phyloP scores from a whole-genome alignment of 163 green algal species.

The Volvox carteri region DNA sequence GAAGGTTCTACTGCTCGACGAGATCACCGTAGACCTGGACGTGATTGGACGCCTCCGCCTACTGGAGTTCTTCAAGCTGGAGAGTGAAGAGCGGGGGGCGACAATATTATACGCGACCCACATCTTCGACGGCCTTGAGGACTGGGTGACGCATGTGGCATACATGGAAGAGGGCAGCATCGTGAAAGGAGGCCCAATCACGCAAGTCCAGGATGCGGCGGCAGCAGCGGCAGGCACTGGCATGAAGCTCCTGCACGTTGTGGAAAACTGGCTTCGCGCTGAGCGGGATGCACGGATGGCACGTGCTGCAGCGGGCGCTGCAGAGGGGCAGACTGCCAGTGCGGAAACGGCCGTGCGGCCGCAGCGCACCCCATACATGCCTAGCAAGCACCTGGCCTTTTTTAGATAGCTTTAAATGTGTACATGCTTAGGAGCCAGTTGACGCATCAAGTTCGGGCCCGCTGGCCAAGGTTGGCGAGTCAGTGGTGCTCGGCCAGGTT shows the following conservation, averaged over 20 bases:
- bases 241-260: conserved; percentile 84
- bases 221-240: background rate
- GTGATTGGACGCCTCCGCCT: conserved; percentile 95
- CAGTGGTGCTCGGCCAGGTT: too few species aligned
- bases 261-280: conserved; percentile 85
- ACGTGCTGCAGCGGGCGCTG: background rate
- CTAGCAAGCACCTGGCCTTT: conserved; percentile 87
- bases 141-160: conserved; percentile 94
- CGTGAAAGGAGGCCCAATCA: conserved; percentile 24
- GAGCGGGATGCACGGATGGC: conserved; percentile 67
- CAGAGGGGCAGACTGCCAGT: conserved; percentile 9
- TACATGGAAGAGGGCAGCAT: conserved; percentile 79
- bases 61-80: conserved; percentile 90
- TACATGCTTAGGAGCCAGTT: too few species aligned
- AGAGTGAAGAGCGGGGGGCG: conserved; percentile 88
- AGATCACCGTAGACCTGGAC: conserved; percentile 99
- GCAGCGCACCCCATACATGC: conserved; percentile 71
- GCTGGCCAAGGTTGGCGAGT: too few species aligned
- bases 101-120: conserved; percentile 98
- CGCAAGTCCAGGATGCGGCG: background rate
- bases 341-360: conserved; percentile 53
- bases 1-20: conserved; percentile 93
- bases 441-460: too few species aligned
- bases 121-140: conserved; percentile 98
- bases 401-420: conserved; percentile 76